phyloP scores from a whole-genome alignment of 192 early-diverging fungal genomes.

The Coemansia furcata region DNA sequence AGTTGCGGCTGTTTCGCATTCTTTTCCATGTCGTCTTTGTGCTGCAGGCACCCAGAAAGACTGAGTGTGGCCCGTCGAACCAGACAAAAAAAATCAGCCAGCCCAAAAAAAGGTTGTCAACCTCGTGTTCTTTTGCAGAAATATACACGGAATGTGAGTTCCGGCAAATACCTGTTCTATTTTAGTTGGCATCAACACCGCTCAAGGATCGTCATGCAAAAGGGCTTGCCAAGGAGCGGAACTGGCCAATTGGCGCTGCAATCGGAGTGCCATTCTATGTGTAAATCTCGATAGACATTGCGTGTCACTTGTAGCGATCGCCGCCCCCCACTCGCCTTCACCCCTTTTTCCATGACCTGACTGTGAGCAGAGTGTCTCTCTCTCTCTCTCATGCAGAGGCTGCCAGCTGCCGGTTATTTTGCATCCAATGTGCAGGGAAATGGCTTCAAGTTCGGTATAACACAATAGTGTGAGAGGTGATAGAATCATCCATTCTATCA shows the following conservation, averaged over 20 bases:
- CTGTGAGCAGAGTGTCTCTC: neutral
- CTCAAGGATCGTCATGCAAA: neutral
- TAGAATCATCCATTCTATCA: neutral
- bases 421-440: neutral
- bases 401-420: neutral
- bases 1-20: neutral
- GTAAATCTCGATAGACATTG: constrained; percentile 1
- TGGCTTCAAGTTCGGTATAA: neutral
- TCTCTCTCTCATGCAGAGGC: neutral
- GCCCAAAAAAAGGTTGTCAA: neutral
- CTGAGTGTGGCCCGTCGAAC: neutral
- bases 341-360: neutral
- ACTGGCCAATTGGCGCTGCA: neutral
- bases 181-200: neutral
- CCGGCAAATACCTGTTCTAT: neutral
- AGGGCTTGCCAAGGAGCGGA: neutral
- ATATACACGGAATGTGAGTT: neutral
- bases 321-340: neutral
- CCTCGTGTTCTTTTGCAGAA: neutral
- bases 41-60: neutral
- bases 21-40: neutral
- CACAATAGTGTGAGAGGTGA: neutral
- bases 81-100: neutral
- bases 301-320: neutral
- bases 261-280: constrained; percentile 8